Conservation (phyloP, 2,329 filamentous ascomycete genomes). For the Epichloe typhina region DNA sequence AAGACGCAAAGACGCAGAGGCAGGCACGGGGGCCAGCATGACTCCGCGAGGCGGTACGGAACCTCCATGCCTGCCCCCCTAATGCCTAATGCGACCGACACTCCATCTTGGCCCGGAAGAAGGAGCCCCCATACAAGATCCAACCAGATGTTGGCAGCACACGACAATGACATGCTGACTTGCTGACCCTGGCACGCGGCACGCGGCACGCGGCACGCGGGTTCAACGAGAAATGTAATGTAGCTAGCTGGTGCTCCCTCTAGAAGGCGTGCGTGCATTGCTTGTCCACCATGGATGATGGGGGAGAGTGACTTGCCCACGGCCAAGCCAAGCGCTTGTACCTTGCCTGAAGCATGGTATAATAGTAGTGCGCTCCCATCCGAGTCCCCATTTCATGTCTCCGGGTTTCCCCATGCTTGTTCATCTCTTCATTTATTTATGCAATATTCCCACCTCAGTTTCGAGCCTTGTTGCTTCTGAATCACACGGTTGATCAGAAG, state of each 20-base stretch:
- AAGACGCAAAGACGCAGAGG: background rate
- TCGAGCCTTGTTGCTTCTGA: background rate
- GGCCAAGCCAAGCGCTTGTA: background rate
- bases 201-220: background rate
- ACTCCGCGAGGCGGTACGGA: conserved; percentile 1
- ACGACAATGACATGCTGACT: background rate
- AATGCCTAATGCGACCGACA: background rate
- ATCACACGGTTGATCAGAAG: background rate
- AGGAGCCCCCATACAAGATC: background rate
- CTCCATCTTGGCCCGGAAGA: background rate
- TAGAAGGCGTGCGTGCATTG: background rate
- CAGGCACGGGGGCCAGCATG: conserved; percentile 3
- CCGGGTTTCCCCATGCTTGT: background rate
- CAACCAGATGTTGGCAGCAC: background rate
- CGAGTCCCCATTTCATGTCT: background rate
- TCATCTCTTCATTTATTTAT: background rate
- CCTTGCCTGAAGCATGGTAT: background rate
- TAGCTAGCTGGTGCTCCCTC: background rate
- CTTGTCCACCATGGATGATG: background rate
- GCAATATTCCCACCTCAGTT: background rate
- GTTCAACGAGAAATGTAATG: background rate
- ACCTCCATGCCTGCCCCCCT: background rate
- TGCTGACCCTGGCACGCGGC: conserved; percentile 1
- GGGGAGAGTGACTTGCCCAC: background rate
- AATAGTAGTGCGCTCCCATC: background rate